Evolutionary conservation across 305 asterid genomes (phyloP), one percentile per base, ranked within the genome.

Genomic region (Fraxinus xanthoxyloides): DNA sequence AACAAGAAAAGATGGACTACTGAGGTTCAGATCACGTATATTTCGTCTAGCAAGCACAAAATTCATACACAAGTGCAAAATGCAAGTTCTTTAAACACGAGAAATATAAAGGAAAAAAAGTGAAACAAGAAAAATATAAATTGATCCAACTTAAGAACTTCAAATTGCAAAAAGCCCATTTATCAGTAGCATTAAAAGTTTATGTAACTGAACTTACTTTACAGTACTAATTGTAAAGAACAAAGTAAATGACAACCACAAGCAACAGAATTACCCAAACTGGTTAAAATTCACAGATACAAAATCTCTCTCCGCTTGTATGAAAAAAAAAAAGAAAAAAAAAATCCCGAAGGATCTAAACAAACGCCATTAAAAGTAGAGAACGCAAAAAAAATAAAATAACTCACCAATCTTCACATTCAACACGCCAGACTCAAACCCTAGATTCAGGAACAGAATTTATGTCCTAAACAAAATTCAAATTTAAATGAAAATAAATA

Each of bases 311-410:
- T 69, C 75, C 40, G 43, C 24, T 4, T 69, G 73, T 31, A 15
- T 31, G 75, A 9, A 34, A 35, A 81, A 73, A n/a, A 1, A 34
- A 35, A 34, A 32, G 4, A 32, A 1, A 31, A 32, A 0, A 32
- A 32, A 19, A 67, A 17, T 77, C 38, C 69, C 76, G 5, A 76
- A 69, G 87, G 88, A 89, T 89, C 91, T 89, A 85, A 72, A 51
- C 73, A 77, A 38, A 75, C 77, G 34, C 65, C 59, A 78, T 36
- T 7, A 80, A 75, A 30, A 69, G 10, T 69, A 23, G 40, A 69
- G 31, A 10, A 13, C 54, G 28, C 76, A 67, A 36, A 7, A 36
- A 36, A 36, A 7, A 36, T 32, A 34, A 34, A 34, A 34, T 10
- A 76, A 72, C 75, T 13, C 81, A 36, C 77, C 23, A 17, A 76